Evolutionary conservation across 2,329 filamentous ascomycete genomes (phyloP).

Genomic region (Colletotrichum plurivorum): DNA sequence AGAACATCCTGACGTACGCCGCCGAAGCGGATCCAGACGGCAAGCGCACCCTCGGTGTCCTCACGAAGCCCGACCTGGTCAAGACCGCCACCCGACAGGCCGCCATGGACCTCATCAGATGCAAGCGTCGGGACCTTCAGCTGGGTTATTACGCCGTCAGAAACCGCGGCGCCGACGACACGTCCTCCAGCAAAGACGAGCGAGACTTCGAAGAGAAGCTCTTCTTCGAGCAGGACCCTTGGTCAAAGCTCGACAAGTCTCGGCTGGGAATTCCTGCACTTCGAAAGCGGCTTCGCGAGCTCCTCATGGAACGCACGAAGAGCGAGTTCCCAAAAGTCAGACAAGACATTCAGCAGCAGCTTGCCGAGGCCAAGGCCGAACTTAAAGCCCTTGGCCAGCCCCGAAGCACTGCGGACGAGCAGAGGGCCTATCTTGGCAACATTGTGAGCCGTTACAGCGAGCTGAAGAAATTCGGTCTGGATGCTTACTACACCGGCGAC

Average conservation of each 20-base stretch:
- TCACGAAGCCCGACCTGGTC: conserved; percentile 63
- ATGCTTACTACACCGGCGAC: conserved; percentile 52
- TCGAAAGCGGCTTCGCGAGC: conserved; percentile 42
- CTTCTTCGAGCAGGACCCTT: conserved; percentile 28
- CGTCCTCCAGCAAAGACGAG: conserved; percentile 15
- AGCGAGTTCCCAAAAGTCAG: conserved; percentile 47
- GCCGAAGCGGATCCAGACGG: conserved; percentile 56
- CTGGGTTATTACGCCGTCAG: conserved; percentile 45
- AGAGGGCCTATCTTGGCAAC: conserved; percentile 52
- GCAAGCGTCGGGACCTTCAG: conserved; percentile 40
- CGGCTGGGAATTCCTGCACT: conserved; percentile 46
- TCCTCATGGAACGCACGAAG: conserved; percentile 47
- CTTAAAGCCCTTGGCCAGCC: conserved; percentile 51
- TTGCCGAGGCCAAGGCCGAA: conserved; percentile 10
- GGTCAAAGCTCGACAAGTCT: conserved; percentile 40
- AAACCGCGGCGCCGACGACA: conserved; percentile 45
- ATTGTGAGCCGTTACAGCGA: conserved; percentile 50
- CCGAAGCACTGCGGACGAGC: conserved; percentile 45
- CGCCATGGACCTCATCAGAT: conserved; percentile 38
- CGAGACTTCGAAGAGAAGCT: neutral
- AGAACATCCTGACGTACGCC: conserved; percentile 56
- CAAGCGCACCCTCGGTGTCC: conserved; percentile 58
- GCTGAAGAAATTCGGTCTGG: conserved; percentile 49
- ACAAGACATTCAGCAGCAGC: conserved; percentile 40
- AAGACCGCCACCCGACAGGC: conserved; percentile 40